Evolutionary conservation across 2,329 filamentous ascomycete genomes (phyloP), one percentile per base, ranked within the genome.

Genomic region (Epichloe glyceriae): DNA sequence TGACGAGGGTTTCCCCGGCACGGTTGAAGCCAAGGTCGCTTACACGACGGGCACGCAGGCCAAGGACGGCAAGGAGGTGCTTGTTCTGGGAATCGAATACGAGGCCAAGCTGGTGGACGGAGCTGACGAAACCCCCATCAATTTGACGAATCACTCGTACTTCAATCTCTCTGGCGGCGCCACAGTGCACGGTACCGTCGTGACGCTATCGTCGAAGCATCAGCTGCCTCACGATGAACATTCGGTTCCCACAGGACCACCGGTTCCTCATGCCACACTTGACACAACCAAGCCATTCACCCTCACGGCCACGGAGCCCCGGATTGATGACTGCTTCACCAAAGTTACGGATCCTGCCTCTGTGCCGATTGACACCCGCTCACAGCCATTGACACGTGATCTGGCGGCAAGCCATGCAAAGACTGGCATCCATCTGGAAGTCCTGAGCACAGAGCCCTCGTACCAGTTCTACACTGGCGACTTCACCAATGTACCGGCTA

Each of bases 401-500:
- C 79, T 87, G 44, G 72, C 78, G 22, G 86, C 93, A 52, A 78
- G 78, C 66, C 88, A 96, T 66, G 80, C 88, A 5, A 73, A 73
- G 47, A 85, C 82, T 30, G 80, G 81, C 55, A 75, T 96, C 57
- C 85, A 94, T 64, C 80, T 97, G 47, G 87, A 96, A 67, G 85
- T 95, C 5, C 73, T 82, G 61, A 93, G 87, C 72, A 97, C 91
- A 0, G 91, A 97, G 73, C 93, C 93, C 0, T 87, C 88, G 0
- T 97, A 96, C 74, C 91, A 97, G 67, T 95, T 96, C 71, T 97
- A 97, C 70, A 94, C 89, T 0, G 93, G 91, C 56, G 84, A 86
- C 62, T 84, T 82, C 62, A 89, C 94, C 57, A 72, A 93, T 59
- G 84, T 95, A 12, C 84, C 86, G 0, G 83, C 72, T 33, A 73